Percentiles rank a stretch among this genome's conserved stretches.
Conservation (phyloP, 1,284 basidiomycete genomes). For the Microbotryum scabiosae region DNA sequence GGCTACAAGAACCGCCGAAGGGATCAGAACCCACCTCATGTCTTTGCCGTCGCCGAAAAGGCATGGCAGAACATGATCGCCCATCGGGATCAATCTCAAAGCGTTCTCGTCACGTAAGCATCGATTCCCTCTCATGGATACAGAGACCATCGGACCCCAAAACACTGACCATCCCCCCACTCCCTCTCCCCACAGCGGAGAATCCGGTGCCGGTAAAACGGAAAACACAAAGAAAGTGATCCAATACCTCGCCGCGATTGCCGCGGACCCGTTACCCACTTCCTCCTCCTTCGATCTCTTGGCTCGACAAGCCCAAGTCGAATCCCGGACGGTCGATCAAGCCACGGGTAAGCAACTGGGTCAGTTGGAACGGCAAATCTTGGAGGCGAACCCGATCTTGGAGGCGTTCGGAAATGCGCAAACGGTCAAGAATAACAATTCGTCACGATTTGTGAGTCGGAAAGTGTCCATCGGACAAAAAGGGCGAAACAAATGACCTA, state of each 20-base stretch:
- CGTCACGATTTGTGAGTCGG: constrained; percentile 67
- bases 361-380: constrained; percentile 87
- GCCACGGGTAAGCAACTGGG: constrained; percentile 49
- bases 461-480: not conserved
- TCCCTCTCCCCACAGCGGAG: constrained; percentile 54
- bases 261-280: constrained; percentile 56
- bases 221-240: constrained; percentile 99
- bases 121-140: constrained; percentile 36
- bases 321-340: not conserved
- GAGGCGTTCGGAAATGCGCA: constrained; percentile 99
- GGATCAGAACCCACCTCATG: constrained; percentile 94
- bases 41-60: constrained; percentile 93
- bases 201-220: constrained; percentile 98
- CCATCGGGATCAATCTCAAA: constrained; percentile 85
- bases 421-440: constrained; percentile 97
- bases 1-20: constrained; percentile 86
- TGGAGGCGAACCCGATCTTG: constrained; percentile 95
- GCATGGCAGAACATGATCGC: constrained; percentile 99
- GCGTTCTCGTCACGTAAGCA: constrained; percentile 90
- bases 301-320: constrained; percentile 40
- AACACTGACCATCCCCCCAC: not conserved
- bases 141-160: not conserved
- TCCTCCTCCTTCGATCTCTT: constrained; percentile 51
- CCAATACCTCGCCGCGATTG: constrained; percentile 96
- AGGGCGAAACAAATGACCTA: not conserved